Base-by-base conservation (phyloP, 2,329 filamentous ascomycete species). In the Aspergillus ustus region DNA sequence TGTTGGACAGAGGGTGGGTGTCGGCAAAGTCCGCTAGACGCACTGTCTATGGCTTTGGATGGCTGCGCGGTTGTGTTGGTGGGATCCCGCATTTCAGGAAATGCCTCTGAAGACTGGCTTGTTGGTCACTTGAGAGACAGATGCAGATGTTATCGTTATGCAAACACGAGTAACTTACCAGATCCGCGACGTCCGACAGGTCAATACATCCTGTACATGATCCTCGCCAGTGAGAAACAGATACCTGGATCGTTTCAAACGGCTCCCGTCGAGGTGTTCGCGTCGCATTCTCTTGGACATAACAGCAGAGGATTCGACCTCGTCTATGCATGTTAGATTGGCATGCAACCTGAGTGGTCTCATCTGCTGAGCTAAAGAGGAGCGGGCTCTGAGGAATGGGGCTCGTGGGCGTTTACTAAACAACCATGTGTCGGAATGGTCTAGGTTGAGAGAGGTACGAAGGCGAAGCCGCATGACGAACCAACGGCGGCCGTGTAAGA, bases 321-420 rank as follows among this genome's bases (percentile, higher is more conserved):
- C 43, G n/a, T 43, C 44, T 22, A 20, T 43, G 51, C 51, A 43
- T 44, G 57, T 59, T 59, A 50, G 50, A 37, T 40, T 54, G 44
- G 29, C n/a, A 17, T 48, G 43, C 28, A 8, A 49, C 19, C 20
- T 59, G 50, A 54, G 44, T 54, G 44, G 50, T 44, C 44, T 59
- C 50, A 40, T 43, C 7, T 31, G 22, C 19, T 15, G n/a, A 43
- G 43, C 50, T 22, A 49, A 49, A 34, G 31, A 28, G 11, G 8
- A 40, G 31, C 13, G 15, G 45, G 43, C 40, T 43, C 22, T 28
- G 31, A 25, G 37, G 50, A 20, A 57, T 52, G 51, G 57, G 51
- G 51, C 44, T 59, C 57, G 44, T 40, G 40, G 43, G 57, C 57
- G 53, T 61, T 48, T 57, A 57, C 22, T 52, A 43, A 29, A 57